phyloP scores from a whole-genome alignment of 306 rosid species.

The Canavalia gladiata region DNA sequence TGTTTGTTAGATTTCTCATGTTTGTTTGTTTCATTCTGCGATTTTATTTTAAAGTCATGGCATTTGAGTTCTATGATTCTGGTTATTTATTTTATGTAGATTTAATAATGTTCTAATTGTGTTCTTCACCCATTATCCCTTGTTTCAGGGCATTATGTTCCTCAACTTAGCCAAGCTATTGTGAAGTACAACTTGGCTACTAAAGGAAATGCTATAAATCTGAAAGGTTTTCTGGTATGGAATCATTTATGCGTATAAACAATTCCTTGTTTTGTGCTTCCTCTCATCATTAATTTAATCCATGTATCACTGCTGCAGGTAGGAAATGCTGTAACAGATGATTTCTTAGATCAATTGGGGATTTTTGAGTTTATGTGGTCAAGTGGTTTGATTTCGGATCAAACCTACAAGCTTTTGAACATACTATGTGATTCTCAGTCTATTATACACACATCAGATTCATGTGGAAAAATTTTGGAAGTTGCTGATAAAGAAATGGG shows the following conservation, averaged over 20 bases:
- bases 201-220: conserved; percentile 64
- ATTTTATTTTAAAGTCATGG: background rate
- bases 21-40: background rate
- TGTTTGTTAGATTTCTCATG: background rate
- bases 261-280: conserved; percentile 16
- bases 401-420: conserved; percentile 75
- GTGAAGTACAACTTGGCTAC: conserved; percentile 64
- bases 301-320: conserved; percentile 67
- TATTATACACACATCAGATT: conserved; percentile 60
- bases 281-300: conserved; percentile 23
- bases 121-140: conserved; percentile 32
- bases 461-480: conserved; percentile 61
- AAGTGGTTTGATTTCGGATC: conserved; percentile 87
- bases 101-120: conserved; percentile 11
- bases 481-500: conserved; percentile 71
- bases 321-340: conserved; percentile 93
- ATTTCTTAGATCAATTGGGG: conserved; percentile 81
- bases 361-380: conserved; percentile 88
- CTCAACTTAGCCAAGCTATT: conserved; percentile 91
- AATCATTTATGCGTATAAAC: conserved; percentile 1
- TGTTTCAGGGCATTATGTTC: conserved; percentile 91
- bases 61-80: conserved; percentile 23
- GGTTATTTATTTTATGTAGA: conserved; percentile 4
- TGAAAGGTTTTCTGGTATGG: conserved; percentile 89
- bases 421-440: conserved; percentile 64